Percentiles rank a stretch among this genome's conserved stretches.
These are phyloP conservation scores for Metschnikowia lachancei DNA, from an alignment of 805 yeast genomes.

Conservation along the genomic window DNA sequence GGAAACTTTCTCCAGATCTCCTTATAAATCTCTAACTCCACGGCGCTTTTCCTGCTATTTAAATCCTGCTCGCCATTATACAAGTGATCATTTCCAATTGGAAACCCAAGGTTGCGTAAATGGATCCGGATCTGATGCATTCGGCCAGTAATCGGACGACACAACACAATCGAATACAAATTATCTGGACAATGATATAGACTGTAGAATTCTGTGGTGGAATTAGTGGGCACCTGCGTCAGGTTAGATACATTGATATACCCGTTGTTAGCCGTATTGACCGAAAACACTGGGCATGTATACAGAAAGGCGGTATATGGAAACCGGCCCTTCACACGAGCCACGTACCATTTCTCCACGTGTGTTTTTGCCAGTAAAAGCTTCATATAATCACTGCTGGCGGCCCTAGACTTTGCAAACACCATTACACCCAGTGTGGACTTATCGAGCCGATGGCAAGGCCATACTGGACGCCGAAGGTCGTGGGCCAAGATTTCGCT, in stretches of 20 bases:
- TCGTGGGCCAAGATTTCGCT: slow-evolving; percentile 41
- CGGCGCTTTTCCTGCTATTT: slow-evolving; percentile 4
- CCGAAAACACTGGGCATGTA: slow-evolving; percentile 40
- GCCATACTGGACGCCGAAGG: slow-evolving; percentile 33
- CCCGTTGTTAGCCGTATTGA: slow-evolving; percentile 25
- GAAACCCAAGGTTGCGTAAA: slow-evolving; percentile 42
- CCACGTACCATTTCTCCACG: slow-evolving; percentile 43
- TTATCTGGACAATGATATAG: slow-evolving; percentile 27
- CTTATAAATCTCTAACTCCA: slow-evolving; percentile 11
- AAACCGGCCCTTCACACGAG: slow-evolving; percentile 43
- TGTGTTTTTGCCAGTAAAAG: slow-evolving; percentile 30
- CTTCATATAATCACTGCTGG: slow-evolving; percentile 32
- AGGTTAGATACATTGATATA: slow-evolving; percentile 29
- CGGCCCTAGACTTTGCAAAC: slow-evolving; percentile 36
- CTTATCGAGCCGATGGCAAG: slow-evolving; percentile 50
- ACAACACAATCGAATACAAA: slow-evolving; percentile 45
- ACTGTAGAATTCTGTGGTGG: slow-evolving; percentile 34
- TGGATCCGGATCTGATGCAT: slow-evolving; percentile 60
- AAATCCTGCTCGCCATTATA: slow-evolving; percentile 10
- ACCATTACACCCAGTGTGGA: slow-evolving; percentile 51
- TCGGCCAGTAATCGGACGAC: slow-evolving; percentile 51
- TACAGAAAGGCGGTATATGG: slow-evolving; percentile 29
- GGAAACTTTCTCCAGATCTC: slow-evolving; percentile 7
- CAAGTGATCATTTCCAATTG: slow-evolving; percentile 18
- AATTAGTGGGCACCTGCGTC: slow-evolving; percentile 25